Evolutionary conservation across 2,329 filamentous ascomycete genomes (phyloP).

Genomic region (Diaporthe sp.): DNA sequence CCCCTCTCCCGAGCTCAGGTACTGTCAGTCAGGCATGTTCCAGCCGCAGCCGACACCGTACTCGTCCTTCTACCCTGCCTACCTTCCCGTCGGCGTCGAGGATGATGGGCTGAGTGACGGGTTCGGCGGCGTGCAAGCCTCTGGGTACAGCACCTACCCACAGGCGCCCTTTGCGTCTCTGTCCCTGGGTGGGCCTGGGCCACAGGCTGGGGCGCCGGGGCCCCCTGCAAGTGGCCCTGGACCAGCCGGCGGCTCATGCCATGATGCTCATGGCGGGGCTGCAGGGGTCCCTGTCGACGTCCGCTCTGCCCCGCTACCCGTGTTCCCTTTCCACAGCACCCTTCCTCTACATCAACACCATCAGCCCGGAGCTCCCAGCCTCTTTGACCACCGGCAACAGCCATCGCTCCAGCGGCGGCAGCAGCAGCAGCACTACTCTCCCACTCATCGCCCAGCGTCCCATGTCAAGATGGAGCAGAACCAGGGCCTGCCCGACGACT

Average conservation of each 20-base stretch:
- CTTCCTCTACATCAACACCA: slow-evolving; percentile 37
- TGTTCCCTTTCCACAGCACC: slow-evolving; percentile 38
- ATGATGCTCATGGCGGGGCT: slow-evolving; percentile 33
- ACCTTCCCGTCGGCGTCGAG: slow-evolving; percentile 46
- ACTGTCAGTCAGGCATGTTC: slow-evolving; percentile 62
- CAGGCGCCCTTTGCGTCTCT: slow-evolving; percentile 31
- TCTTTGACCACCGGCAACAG: slow-evolving; percentile 45
- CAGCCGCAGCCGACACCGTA: slow-evolving; percentile 67
- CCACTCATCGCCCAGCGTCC: slow-evolving; percentile 30
- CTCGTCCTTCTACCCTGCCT: slow-evolving; percentile 50
- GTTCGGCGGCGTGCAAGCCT: slow-evolving; percentile 29
- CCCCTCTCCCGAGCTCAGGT: neutral
- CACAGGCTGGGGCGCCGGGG: slow-evolving; percentile 26
- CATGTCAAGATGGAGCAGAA: slow-evolving; percentile 55
- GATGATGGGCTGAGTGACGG: slow-evolving; percentile 57
- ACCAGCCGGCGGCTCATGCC: slow-evolving; percentile 26
- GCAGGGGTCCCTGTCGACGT: slow-evolving; percentile 34
- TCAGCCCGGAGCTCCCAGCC: slow-evolving; percentile 17
- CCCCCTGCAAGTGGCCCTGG: slow-evolving; percentile 21
- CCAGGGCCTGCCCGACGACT: slow-evolving; percentile 54
- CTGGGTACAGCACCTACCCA: slow-evolving; percentile 45
- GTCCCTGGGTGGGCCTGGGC: slow-evolving; percentile 27
- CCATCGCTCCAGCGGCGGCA: slow-evolving; percentile 29
- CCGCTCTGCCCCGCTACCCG: slow-evolving; percentile 32
- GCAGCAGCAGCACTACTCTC: slow-evolving; percentile 10